A percentile compares a stretch with the other conserved stretches of the same genome.
Conservation (phyloP, 805 yeast species). For the Ogataea ramenticola region DNA sequence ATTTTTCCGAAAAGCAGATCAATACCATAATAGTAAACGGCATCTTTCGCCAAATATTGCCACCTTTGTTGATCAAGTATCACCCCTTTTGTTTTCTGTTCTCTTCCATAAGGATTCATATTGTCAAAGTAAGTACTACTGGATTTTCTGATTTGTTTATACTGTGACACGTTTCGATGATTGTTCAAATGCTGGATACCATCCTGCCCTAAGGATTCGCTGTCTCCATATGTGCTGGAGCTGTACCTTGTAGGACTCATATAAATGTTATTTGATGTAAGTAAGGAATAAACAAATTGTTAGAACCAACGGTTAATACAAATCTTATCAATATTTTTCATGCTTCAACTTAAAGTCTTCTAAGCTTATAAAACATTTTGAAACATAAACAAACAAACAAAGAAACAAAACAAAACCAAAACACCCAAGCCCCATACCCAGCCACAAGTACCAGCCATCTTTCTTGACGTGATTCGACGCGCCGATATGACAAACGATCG, state of each 20-base stretch:
- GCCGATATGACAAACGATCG: no score
- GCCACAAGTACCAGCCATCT: no score
- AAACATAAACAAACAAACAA: no score
- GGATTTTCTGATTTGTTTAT: neutral
- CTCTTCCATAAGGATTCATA: neutral
- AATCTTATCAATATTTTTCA: no score
- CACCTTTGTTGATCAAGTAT: conserved; percentile 21
- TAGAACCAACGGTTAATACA: no score
- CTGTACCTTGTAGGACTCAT: neutral
- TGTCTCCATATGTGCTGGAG: conserved; percentile 1
- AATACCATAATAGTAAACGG: conserved; percentile 45
- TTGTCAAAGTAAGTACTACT: neutral
- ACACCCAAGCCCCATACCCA: no score
- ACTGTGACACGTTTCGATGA: neutral
- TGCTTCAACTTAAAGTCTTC: no score
- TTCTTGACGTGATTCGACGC: no score
- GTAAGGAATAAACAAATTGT: no score
- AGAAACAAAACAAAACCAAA: no score
- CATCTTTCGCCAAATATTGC: conserved; percentile 35
- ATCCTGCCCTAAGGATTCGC: neutral
- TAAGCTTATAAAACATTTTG: no score
- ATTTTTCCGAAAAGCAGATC: conserved; percentile 42
- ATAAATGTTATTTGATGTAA: no score
- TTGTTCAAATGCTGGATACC: neutral
- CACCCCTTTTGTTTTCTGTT: neutral